Conservation (phyloP, 257 asterid genomes). For the Ilex asprella region DNA sequence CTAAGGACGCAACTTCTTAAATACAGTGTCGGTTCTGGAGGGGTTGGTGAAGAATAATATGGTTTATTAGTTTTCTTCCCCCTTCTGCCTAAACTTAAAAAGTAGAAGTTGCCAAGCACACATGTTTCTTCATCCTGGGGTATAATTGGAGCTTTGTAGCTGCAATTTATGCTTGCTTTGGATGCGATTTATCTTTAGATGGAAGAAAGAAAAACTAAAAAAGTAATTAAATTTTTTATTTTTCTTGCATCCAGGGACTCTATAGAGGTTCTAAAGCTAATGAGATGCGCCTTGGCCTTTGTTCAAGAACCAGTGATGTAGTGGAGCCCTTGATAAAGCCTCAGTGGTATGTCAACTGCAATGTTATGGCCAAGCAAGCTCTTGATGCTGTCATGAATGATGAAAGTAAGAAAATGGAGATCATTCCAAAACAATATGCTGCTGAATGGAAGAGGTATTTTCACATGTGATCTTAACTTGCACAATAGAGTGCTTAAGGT, state of each 20-base stretch:
- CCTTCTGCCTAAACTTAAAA: too few species aligned
- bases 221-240: constrained; percentile 5
- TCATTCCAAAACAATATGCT: constrained; percentile 76
- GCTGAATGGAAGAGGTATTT: constrained; percentile 87
- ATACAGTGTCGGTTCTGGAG: too few species aligned
- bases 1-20: too few species aligned
- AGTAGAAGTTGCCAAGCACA: too few species aligned
- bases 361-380: constrained; percentile 74
- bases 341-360: constrained; percentile 93
- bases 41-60: too few species aligned
- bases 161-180: too few species aligned
- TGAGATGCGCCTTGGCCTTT: constrained; percentile 92
- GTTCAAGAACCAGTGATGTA: constrained; percentile 85
- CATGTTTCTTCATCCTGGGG: too few species aligned
- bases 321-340: constrained; percentile 96
- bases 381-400: constrained; percentile 71
- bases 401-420: constrained; percentile 49
- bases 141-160: too few species aligned
- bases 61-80: too few species aligned
- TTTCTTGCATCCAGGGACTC: constrained; percentile 52
- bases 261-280: constrained; percentile 67
- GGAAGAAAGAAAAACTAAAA: not conserved
- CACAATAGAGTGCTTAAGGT: too few species aligned
- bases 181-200: not conserved
- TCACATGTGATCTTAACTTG: constrained; percentile 1